Evolutionary conservation across 495 filamentous ascomycete species (phyloP), one percentile per base, ranked within the genome.

Genomic region (Trichoderma asperelloides): DNA sequence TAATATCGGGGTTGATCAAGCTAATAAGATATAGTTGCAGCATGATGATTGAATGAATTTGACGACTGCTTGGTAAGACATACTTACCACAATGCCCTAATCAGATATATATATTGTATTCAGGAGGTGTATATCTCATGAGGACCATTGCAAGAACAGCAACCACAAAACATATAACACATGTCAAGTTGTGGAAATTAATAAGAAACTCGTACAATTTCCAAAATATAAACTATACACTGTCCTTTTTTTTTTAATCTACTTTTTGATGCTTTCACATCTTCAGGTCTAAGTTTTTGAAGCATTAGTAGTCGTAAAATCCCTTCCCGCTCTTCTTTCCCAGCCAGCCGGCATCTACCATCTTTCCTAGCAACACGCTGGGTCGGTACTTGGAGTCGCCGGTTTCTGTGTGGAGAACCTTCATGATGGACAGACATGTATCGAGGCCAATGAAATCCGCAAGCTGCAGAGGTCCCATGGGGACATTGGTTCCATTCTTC

Each of bases 401-500:
- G 2, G 92, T 96, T 80, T 97, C 92, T 70, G 87, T 83, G 76
- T 97, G 87, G 74, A 99, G 79, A 30, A 98, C 95, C 78, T 90
- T 93, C 95, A 99, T 98, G 72, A 99, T 98, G 63, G 92, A 88
- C 65, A 98, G 79, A 74, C 95, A 99, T 0, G 95, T 99, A 75
- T 99, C 95, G 25, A 99, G 82, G 15, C 95, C 95, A 70, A 99
- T 98, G 74, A 99, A 98, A 77, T 99, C 95, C 8, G 95, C 95
- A 74, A 99, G 77, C 71, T 91, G 87, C 69, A 99, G 78, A 21
- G 95, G 95, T 2, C 95, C 95, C 95, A 99, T 99, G 11, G 96
- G 95, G 62, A 98, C 95, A 76, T 96, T 96, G 21, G 95, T 98
- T 39, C 95, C 95, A 70, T 96, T 97, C 86, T 96, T 97, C 95